Conservation (phyloP, 2,329 filamentous ascomycete species). For the Cordyceps tenuipes region DNA sequence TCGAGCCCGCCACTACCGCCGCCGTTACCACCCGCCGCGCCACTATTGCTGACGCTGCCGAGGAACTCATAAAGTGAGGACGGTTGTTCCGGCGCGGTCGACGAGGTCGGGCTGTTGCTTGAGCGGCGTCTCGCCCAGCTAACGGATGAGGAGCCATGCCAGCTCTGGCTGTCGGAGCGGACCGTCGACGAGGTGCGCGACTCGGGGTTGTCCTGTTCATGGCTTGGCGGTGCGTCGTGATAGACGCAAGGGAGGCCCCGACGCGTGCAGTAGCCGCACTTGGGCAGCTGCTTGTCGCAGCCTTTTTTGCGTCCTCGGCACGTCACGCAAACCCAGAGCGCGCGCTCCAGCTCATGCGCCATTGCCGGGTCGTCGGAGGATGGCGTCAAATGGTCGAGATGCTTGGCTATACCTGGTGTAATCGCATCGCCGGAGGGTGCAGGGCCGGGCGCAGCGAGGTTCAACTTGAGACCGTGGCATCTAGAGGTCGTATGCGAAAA, state of each 20-base stretch:
- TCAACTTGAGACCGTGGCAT: not conserved
- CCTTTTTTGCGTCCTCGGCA: slow-evolving; percentile 3
- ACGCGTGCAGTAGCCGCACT: slow-evolving; percentile 5
- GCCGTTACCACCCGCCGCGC: not conserved
- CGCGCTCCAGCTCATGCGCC: not conserved
- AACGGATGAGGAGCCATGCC: not conserved
- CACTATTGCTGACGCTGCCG: not conserved
- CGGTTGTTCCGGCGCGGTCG: not conserved
- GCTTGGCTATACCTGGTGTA: not conserved
- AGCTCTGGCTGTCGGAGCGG: not conserved
- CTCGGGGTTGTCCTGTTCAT: not conserved
- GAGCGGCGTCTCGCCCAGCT: not conserved
- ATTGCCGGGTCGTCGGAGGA: not conserved
- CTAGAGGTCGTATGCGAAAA: not conserved
- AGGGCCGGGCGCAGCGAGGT: not conserved
- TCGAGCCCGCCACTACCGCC: not conserved
- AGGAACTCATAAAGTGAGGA: slow-evolving; percentile 1
- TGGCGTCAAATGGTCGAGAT: not conserved
- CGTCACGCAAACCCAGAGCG: slow-evolving; percentile 3
- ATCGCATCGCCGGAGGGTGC: not conserved
- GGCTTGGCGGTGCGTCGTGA: not conserved
- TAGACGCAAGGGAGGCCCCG: slow-evolving; percentile 2
- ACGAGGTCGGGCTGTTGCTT: not conserved
- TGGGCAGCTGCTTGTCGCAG: slow-evolving; percentile 5
- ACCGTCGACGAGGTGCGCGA: not conserved